Conservation (phyloP, 2,329 filamentous ascomycete genomes). For the Aspergillus calidoustus region DNA sequence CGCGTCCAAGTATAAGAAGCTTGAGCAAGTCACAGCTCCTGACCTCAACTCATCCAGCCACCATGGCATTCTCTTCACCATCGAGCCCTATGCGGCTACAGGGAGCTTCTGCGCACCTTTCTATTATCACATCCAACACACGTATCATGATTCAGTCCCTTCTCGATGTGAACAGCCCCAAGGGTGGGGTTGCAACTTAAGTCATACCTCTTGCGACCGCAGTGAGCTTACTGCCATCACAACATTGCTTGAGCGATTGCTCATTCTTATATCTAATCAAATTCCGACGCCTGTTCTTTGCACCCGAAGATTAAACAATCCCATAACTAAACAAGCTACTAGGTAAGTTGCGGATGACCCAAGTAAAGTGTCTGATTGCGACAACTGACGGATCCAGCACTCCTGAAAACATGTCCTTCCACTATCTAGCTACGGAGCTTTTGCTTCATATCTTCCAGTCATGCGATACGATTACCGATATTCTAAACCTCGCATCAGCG, state of each 20-base stretch:
- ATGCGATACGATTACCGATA: constrained; percentile 57
- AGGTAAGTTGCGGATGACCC: background rate
- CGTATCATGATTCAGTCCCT: constrained; percentile 8
- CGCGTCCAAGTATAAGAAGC: constrained; percentile 5
- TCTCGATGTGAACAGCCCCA: constrained; percentile 32
- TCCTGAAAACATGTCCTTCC: constrained; percentile 54
- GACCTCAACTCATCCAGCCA: constrained; percentile 18
- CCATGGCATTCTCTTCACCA: constrained; percentile 28
- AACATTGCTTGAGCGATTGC: constrained; percentile 16
- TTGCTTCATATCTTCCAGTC: constrained; percentile 61
- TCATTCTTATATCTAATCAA: background rate
- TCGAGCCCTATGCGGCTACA: constrained; percentile 28
- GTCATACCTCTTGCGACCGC: constrained; percentile 24
- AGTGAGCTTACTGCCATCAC: constrained; percentile 24
- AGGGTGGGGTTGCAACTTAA: constrained; percentile 39
- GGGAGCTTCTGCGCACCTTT: background rate
- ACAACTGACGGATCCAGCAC: background rate
- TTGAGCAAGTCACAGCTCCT: background rate
- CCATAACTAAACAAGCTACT: background rate
- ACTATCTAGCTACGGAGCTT: constrained; percentile 62
- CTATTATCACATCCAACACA: constrained; percentile 12
- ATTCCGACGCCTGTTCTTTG: background rate
- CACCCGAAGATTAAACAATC: background rate
- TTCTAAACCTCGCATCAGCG: constrained; percentile 58
- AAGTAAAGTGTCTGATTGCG: background rate